Evolutionary conservation across 2,329 filamentous ascomycete species (phyloP), one percentile per base, ranked within the genome.

Genomic region (Capronia epimyces): DNA sequence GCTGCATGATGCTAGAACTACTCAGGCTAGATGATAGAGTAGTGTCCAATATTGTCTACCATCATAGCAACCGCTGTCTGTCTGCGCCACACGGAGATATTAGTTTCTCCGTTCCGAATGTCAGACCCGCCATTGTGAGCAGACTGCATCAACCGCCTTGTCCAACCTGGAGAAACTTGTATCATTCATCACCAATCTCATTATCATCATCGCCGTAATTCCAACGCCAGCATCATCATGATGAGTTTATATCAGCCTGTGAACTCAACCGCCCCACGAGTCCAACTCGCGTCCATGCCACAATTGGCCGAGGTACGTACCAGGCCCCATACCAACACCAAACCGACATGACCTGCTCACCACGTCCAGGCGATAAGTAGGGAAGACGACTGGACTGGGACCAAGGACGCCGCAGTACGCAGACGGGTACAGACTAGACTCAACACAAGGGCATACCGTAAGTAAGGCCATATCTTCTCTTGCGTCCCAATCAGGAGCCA

Each of bases 351-450:
- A 24, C 9, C 36, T 46, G 20, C 43, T 46, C 29, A 46, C 18
- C 18, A 18, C 13, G 20, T 36, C 31, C 21, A 46, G 43, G 43
- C 43, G 43, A 46, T 15, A 46, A 37, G 31, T 16, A 36, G 43
- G 43, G 43, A 46, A 37, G 43, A 46, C 20, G 43, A 46, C 31
- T 46, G 43, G 43, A 46, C 43, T 18, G 43, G 43, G 43, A 46
- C 43, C 20, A 46, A 36, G 12, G 43, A 46, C 34, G 29, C 43
- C 13, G 31, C 43, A 36, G 43, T 21, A 46, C 43, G 43, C 43
- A 46, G 43, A 46, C 43, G 43, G 31, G 31, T 29, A 27, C 43
- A 46, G 43, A 46, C 43, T 27, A 46, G 31, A 37, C 43, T 46
- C 13, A 46, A 39, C 43, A 46, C 43, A 12, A 46, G 43, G 31